Evolutionary conservation across 768 basidiomycete species (phyloP).

Genomic region (Suillus hirtellus): DNA sequence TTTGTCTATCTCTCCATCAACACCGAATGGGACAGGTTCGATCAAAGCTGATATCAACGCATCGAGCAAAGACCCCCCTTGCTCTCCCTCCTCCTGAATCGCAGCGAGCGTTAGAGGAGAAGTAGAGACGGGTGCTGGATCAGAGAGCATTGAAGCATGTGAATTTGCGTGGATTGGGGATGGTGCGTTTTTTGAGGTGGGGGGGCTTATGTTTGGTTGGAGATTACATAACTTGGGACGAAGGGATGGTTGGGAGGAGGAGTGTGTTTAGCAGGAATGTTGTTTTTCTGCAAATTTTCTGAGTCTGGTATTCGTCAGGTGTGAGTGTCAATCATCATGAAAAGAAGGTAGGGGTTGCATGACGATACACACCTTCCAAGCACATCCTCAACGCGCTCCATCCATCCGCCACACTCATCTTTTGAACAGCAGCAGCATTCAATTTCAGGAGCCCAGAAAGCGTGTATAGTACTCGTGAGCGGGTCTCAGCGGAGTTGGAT

Average conservation of each 20-base stretch:
- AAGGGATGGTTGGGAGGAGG: not conserved
- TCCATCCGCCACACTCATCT: slow-evolving; percentile 52
- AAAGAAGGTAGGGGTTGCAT: not conserved
- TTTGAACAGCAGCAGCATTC: slow-evolving; percentile 62
- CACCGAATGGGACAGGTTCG: not conserved
- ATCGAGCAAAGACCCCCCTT: not conserved
- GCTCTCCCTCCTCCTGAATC: not conserved
- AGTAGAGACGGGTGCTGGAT: slow-evolving; percentile 21
- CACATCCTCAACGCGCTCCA: slow-evolving; percentile 64
- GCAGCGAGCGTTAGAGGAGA: not conserved
- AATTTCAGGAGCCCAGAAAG: slow-evolving; percentile 81
- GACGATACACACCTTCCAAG: slow-evolving; percentile 46
- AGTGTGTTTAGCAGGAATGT: not conserved
- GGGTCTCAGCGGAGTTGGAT: slow-evolving; percentile 49
- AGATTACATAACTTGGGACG: not conserved
- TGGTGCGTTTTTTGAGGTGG: slow-evolving; percentile 30
- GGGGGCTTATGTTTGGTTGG: slow-evolving; percentile 20
- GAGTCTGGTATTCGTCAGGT: not conserved
- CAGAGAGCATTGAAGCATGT: not conserved
- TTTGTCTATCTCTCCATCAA: not conserved
- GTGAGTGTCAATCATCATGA: not conserved
- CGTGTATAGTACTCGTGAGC: slow-evolving; percentile 82
- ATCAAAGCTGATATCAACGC: not conserved
- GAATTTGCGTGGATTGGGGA: slow-evolving; percentile 49
- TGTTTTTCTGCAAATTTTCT: not conserved